Base-by-base conservation (phyloP, 2,329 filamentous ascomycete species). In the Sphaerulina vaccinii region DNA sequence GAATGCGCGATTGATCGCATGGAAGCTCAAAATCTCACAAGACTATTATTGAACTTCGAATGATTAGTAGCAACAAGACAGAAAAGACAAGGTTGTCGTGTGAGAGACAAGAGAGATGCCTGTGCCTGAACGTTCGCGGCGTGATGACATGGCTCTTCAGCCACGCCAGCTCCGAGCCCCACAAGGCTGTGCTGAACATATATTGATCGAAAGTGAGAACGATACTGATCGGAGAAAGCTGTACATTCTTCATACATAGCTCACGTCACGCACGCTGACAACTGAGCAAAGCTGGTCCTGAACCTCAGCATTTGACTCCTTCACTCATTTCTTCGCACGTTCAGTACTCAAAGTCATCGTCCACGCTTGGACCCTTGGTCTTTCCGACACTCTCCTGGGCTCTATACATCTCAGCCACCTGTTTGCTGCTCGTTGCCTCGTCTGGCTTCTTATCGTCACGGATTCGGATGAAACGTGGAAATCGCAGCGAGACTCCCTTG, bases 331-430 rank as follows among this genome's bases (percentile, higher is more conserved):
- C n/a, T n/a, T n/a, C n/a, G n/a, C n/a, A n/a, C n/a, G n/a, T 36
- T 67, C 60, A 99, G 73, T 99, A 99, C 77, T 99, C 93, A 73
- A 96, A 99, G 70, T 97, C 91, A 73, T 97, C 92, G 76, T 99
- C 93, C 49, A 91, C 91, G 41, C 85, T 79, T 3, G 89, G 88
- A 0, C 86, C 88, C 75, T 95, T 95, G 51, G 77, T 90, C 78
- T 93, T 95, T 10, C 82, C 75, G 44, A 96, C 89, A 62, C 86
- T 88, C 76, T 97, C 92, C 75, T 99, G 93, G 73, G 88, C 91
- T 60, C 85, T 80, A 74, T 97, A 99, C 92, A 99, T 96, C 71
- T 97, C 93, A 0, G 90, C 91, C 43, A 99, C 88, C 73, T 93
- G 88, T 44, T 85, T 79, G 56, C 85, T 89, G 27, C 80, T 86